A percentile compares a stretch with the other conserved stretches of the same genome.
phyloP scores from a whole-genome alignment of 257 asterid genomes.

The Petrea volubilis region DNA sequence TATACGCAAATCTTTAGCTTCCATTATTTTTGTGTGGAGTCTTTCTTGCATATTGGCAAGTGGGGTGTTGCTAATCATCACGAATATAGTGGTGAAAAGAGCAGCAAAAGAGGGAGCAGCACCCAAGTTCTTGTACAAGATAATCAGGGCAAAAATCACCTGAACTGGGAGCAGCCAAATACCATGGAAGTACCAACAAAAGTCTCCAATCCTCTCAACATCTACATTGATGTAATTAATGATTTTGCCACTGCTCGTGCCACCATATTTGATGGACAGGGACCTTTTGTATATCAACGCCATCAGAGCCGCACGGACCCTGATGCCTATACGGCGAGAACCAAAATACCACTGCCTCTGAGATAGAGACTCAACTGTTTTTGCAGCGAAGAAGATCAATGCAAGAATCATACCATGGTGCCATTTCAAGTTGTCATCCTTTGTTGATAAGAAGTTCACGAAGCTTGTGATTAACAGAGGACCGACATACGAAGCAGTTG shows the following conservation, averaged over 20 bases:
- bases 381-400: conserved; percentile 66
- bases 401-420: conserved; percentile 63
- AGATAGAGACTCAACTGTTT: conserved; percentile 73
- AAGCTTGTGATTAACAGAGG: conserved; percentile 78
- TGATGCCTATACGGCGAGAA: conserved; percentile 68
- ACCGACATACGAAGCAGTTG: conserved; percentile 74
- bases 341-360: conserved; percentile 96
- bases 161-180: conserved; percentile 83
- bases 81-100: conserved; percentile 59
- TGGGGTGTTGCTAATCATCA: conserved; percentile 85
- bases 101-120: conserved; percentile 74
- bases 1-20: conserved; percentile 70
- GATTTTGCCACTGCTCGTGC: conserved; percentile 58
- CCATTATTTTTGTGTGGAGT: conserved; percentile 74
- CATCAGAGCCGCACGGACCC: conserved; percentile 70
- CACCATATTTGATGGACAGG: conserved; percentile 54
- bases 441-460: conserved; percentile 63
- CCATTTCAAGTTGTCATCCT: conserved; percentile 48
- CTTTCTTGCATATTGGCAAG: conserved; percentile 69
- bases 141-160: conserved; percentile 59
- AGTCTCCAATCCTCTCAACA: conserved; percentile 85
- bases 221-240: conserved; percentile 71
- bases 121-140: conserved; percentile 71
- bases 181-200: conserved; percentile 73
- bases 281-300: conserved; percentile 68